Percentiles rank a stretch among this genome's conserved stretches.
These are phyloP conservation scores for Dimargaris cristalligena DNA, from an alignment of 192 early-diverging fungal species.

Conservation along the genomic window DNA sequence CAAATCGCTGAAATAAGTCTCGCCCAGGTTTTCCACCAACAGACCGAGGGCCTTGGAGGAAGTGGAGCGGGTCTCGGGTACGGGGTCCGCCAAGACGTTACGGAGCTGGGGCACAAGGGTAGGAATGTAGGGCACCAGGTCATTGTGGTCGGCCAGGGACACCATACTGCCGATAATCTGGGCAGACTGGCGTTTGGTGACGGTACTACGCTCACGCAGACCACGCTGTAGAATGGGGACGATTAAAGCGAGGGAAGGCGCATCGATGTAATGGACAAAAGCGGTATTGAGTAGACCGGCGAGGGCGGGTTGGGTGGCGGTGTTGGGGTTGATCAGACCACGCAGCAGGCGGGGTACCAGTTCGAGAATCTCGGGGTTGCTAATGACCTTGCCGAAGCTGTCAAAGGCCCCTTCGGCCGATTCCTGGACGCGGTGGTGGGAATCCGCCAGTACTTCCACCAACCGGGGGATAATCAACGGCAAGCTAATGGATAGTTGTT, in stretches of 20 bases:
- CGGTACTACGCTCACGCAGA: constrained; percentile 69
- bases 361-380: constrained; percentile 91
- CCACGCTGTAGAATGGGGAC: constrained; percentile 91
- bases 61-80: constrained; percentile 87
- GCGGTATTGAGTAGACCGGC: constrained; percentile 75
- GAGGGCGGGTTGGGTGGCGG: constrained; percentile 67
- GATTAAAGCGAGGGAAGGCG: constrained; percentile 84
- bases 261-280: constrained; percentile 98
- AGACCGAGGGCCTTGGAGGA: constrained; percentile 85
- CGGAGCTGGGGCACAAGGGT: constrained; percentile 74
- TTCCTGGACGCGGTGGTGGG: constrained; percentile 79
- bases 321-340: constrained; percentile 78
- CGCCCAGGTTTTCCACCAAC: constrained; percentile 81
- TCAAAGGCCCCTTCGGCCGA: constrained; percentile 70
- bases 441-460: constrained; percentile 80
- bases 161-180: constrained; percentile 99
- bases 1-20: constrained; percentile 81
- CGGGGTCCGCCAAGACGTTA: constrained; percentile 85
- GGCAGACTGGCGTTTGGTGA: constrained; percentile 86
- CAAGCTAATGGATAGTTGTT: constrained; percentile 77
- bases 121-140: constrained; percentile 77
- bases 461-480: constrained; percentile 85
- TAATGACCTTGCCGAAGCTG: constrained; percentile 88
- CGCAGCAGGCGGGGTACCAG: constrained; percentile 74
- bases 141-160: constrained; percentile 76